Conservation (phyloP, 768 basidiomycete species). For the Leccinum barrowsii region DNA sequence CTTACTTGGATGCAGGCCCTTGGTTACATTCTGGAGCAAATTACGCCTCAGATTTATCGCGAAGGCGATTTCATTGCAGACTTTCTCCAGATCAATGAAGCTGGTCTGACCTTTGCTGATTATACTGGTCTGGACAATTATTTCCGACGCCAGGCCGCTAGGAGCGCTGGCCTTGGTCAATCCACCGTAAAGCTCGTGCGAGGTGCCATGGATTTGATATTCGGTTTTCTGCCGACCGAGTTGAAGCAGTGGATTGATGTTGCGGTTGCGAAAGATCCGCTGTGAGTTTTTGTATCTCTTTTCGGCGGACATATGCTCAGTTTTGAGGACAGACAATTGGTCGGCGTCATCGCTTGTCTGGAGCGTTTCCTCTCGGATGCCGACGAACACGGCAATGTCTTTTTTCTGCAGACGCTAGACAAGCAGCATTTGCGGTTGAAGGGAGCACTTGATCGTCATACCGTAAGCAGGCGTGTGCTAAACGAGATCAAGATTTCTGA, state of each 20-base stretch:
- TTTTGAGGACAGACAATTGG: conserved; percentile 60
- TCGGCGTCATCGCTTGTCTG: conserved; percentile 75
- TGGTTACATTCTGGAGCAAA: conserved; percentile 67
- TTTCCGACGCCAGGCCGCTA: conserved; percentile 87
- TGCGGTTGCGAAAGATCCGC: conserved; percentile 67
- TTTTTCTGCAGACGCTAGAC: conserved; percentile 72
- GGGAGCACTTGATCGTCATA: conserved; percentile 71
- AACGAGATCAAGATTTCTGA: conserved; percentile 1
- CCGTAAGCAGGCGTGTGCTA: conserved; percentile 41
- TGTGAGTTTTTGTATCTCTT: conserved; percentile 43
- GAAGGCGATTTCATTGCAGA: conserved; percentile 89
- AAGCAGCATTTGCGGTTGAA: conserved; percentile 80
- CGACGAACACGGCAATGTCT: conserved; percentile 71
- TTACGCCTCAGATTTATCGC: conserved; percentile 68
- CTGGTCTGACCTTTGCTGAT: conserved; percentile 89
- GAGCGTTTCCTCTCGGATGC: conserved; percentile 77
- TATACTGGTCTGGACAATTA: conserved; percentile 93
- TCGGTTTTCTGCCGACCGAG: conserved; percentile 86
- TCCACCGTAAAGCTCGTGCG: conserved; percentile 77
- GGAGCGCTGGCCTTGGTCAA: conserved; percentile 61
- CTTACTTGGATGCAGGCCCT: conserved; percentile 54
- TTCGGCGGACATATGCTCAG: conserved; percentile 1
- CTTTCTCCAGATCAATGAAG: conserved; percentile 89
- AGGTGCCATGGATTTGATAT: conserved; percentile 91
- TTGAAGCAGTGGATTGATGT: conserved; percentile 82